Evolutionary conservation across 768 basidiomycete species (phyloP).

Genomic region (Neoboletus subvelutipes): DNA sequence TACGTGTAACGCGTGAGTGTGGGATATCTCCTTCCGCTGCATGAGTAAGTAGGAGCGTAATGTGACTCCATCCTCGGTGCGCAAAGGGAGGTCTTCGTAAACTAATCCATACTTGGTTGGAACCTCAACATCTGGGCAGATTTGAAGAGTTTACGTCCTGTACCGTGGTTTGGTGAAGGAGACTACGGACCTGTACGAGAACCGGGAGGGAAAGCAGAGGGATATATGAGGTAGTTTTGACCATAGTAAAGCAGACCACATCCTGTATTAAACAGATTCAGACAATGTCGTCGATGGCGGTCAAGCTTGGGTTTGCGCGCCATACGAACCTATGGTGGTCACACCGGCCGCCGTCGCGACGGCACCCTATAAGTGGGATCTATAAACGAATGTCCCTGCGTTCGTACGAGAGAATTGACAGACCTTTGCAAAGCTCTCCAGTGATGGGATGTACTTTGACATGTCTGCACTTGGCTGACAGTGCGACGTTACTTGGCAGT

Average conservation of each 20-base stretch:
- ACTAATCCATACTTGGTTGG: conserved; percentile 71
- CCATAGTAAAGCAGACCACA: conserved; percentile 79
- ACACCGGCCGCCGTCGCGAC: conserved; percentile 56
- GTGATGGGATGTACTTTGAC: conserved; percentile 41
- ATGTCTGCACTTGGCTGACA: conserved; percentile 20
- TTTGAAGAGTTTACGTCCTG: neutral
- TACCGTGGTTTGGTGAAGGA: neutral
- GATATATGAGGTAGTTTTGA: conserved; percentile 89
- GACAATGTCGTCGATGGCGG: neutral
- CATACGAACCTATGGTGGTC: conserved; percentile 50
- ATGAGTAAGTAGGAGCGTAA: conserved; percentile 77
- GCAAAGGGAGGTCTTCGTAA: conserved; percentile 72
- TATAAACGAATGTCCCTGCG: neutral
- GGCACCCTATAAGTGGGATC: conserved; percentile 40
- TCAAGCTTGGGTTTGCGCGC: neutral
- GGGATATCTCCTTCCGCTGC: conserved; percentile 53
- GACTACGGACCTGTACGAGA: conserved; percentile 65
- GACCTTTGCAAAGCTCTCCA: conserved; percentile 48
- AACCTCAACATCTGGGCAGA: conserved; percentile 57
- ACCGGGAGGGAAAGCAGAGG: conserved; percentile 76
- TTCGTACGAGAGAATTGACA: neutral
- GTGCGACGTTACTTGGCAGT: neutral
- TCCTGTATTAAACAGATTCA: conserved; percentile 38
- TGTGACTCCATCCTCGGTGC: conserved; percentile 68
- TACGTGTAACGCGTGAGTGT: conserved; percentile 32